Percentiles rank a stretch among this genome's conserved stretches.
phyloP scores from a whole-genome alignment of 305 asterid species.

The Fraxinus floribunda region DNA sequence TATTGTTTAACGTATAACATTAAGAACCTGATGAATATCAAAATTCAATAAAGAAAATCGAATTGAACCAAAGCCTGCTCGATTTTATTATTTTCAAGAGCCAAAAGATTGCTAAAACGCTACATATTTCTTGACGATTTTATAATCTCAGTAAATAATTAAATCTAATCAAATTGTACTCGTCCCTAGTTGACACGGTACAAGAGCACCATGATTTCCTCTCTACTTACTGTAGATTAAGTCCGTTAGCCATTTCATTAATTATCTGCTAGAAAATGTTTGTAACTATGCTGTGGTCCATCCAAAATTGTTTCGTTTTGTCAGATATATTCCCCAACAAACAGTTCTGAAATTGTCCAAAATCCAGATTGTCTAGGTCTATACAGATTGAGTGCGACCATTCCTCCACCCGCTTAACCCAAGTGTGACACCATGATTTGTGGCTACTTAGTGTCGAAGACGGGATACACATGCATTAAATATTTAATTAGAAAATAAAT shows the following conservation, averaged over 20 bases:
- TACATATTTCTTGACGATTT: no score
- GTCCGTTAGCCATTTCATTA: neutral
- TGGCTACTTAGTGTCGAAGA: neutral
- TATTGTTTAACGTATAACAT: neutral
- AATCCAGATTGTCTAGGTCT: neutral
- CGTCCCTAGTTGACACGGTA: neutral
- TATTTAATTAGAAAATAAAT: no score
- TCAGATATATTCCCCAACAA: slow-evolving; percentile 1
- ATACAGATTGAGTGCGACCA: neutral
- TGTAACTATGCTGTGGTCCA: neutral
- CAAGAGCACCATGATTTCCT: neutral
- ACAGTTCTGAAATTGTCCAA: neutral
- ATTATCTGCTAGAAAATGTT: neutral
- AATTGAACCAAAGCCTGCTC: neutral
- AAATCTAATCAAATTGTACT: neutral
- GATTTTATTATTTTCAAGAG: neutral
- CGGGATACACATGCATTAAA: neutral
- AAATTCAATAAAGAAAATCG: neutral
- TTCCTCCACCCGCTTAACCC: neutral
- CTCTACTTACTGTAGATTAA: neutral
- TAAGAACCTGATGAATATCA: neutral
- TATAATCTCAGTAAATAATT: no score
- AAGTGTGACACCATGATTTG: neutral
- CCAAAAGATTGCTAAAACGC: no score
- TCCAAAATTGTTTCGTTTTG: neutral